These are phyloP conservation scores for Eutypella sp. DNA, from an alignment of 2,329 filamentous ascomycete genomes.

Conservation along the genomic window DNA sequence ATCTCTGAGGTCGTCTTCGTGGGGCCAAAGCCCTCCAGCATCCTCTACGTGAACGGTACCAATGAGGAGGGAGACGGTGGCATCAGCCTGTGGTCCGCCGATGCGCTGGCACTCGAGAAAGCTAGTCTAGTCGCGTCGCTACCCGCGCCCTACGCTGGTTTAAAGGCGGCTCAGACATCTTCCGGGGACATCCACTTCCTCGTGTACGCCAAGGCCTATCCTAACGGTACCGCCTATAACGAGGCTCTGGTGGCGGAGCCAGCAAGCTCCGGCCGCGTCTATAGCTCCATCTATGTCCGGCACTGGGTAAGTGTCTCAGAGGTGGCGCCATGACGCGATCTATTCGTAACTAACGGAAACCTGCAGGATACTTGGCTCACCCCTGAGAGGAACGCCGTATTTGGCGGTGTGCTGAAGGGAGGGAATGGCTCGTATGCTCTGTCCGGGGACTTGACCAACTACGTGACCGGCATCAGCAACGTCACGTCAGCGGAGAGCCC, in stretches of 20 bases:
- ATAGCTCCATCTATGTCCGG: constrained; percentile 51
- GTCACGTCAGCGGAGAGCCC: constrained; percentile 37
- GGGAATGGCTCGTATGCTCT: constrained; percentile 22
- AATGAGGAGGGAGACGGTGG: constrained; percentile 38
- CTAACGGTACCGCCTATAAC: constrained; percentile 55
- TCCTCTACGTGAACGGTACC: constrained; percentile 45
- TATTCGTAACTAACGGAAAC: constrained; percentile 5
- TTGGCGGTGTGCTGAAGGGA: constrained; percentile 47
- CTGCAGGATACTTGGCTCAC: constrained; percentile 45
- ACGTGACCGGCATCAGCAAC: constrained; percentile 29
- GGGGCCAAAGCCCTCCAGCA: constrained; percentile 45
- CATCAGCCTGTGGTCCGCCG: constrained; percentile 33
- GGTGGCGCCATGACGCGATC: not conserved
- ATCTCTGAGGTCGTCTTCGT: constrained; percentile 53
- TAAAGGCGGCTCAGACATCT: constrained; percentile 28
- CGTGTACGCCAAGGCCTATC: constrained; percentile 47
- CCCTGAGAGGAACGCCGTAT: constrained; percentile 53
- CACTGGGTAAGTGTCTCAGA: constrained; percentile 41
- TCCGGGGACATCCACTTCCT: constrained; percentile 33
- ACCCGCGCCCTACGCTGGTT: constrained; percentile 33
- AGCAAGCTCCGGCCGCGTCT: constrained; percentile 48
- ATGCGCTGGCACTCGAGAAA: constrained; percentile 21
- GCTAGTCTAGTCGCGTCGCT: constrained; percentile 31
- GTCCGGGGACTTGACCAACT: constrained; percentile 28
- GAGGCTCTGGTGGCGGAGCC: constrained; percentile 40